Conservation (phyloP, 331 rosid genomes). For the Erythrophleum ivorense region DNA sequence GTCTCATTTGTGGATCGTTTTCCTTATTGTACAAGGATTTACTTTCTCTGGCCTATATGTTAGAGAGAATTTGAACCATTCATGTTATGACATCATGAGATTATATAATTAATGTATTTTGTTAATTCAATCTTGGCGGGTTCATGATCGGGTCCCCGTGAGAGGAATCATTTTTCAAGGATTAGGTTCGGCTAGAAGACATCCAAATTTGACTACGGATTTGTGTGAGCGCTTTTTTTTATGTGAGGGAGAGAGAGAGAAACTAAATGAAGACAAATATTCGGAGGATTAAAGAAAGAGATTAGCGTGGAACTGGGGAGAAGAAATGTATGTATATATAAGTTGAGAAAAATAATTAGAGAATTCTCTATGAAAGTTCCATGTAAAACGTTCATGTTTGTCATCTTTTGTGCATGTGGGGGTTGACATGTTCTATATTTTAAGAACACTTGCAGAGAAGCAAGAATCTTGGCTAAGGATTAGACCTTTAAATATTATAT, state of each 20-base stretch:
- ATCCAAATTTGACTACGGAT: slow-evolving; percentile 60
- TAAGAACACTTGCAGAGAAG: slow-evolving; percentile 52
- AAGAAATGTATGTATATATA: slow-evolving; percentile 22
- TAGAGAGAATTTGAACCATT: slow-evolving; percentile 47
- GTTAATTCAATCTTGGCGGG: slow-evolving; percentile 20
- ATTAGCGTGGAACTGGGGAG: slow-evolving; percentile 43
- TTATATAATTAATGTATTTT: slow-evolving; percentile 5
- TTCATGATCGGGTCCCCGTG: slow-evolving; percentile 50
- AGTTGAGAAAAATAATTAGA: slow-evolving; percentile 37
- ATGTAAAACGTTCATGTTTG: slow-evolving; percentile 45
- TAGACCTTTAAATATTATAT: slow-evolving; percentile 14
- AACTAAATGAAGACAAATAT: slow-evolving; percentile 73
- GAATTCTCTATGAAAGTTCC: slow-evolving; percentile 39
- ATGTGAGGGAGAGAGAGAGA: slow-evolving; percentile 39
- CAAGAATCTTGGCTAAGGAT: slow-evolving; percentile 55
- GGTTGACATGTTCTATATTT: slow-evolving; percentile 56
- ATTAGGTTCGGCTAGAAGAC: slow-evolving; percentile 73
- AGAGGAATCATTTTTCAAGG: slow-evolving; percentile 64
- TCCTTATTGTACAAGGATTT: slow-evolving; percentile 59
- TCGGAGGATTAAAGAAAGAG: slow-evolving; percentile 61
- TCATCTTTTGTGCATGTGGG: slow-evolving; percentile 55
- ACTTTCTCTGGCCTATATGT: slow-evolving; percentile 70
- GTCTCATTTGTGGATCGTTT: slow-evolving; percentile 50
- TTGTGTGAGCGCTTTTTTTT: slow-evolving; percentile 48
- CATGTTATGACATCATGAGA: slow-evolving; percentile 30